Conservation (phyloP, 768 basidiomycete genomes). For the Russula compacta region DNA sequence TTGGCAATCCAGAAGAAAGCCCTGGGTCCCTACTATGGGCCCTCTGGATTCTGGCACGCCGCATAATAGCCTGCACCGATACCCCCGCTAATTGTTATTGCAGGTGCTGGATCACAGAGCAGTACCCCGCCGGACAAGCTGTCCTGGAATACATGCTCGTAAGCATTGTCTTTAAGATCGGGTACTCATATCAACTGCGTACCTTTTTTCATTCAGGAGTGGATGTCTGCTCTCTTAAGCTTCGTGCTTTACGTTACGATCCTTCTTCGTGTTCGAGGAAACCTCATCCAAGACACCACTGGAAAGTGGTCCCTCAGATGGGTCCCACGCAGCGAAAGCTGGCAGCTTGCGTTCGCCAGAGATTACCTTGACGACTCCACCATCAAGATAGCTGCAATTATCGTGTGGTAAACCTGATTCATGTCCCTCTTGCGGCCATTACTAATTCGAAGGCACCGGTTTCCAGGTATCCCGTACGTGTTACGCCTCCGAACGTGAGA, state of each 20-base stretch:
- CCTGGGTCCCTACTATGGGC: conserved; percentile 36
- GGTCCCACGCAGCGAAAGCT: conserved; percentile 26
- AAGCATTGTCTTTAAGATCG: conserved; percentile 9
- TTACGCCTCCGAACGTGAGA: not conserved
- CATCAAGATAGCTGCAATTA: conserved; percentile 26
- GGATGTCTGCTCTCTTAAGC: conserved; percentile 27
- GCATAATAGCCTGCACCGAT: not conserved
- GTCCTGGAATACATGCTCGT: conserved; percentile 40
- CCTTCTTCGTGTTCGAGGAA: conserved; percentile 32
- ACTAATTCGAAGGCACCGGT: not conserved
- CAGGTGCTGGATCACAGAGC: conserved; percentile 39
- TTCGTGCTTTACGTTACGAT: conserved; percentile 29
- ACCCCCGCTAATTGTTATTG: not conserved
- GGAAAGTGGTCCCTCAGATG: conserved; percentile 27
- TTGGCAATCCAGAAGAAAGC: conserved; percentile 27
- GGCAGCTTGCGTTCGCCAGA: conserved; percentile 27
- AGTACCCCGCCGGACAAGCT: conserved; percentile 32
- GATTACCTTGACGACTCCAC: conserved; percentile 29
- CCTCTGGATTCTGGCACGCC: conserved; percentile 35
- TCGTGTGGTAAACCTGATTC: conserved; percentile 27
- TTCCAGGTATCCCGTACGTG: conserved; percentile 23
- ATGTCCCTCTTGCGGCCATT: not conserved
- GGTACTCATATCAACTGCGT: not conserved
- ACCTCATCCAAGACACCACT: conserved; percentile 23
- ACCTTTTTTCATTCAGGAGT: conserved; percentile 24